Evolutionary conservation across 2,329 filamentous ascomycete species (phyloP).

Genomic region (Domatiomyces globalis): DNA sequence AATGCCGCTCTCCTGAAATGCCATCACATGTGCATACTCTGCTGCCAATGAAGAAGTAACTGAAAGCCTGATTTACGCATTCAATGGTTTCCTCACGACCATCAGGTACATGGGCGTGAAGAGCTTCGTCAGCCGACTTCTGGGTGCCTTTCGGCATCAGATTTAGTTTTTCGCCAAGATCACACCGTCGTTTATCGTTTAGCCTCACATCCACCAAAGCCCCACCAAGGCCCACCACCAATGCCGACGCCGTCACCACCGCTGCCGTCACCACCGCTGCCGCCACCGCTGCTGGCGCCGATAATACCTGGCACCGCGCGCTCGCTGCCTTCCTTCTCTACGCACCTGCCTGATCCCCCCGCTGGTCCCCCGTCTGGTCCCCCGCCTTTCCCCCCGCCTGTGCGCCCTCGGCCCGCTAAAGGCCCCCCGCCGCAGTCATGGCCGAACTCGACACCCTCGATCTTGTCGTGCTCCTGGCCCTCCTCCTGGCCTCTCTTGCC

Average conservation of each 20-base stretch:
- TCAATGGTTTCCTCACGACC: constrained; percentile 67
- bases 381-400: no score
- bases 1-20: neutral
- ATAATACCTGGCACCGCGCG: neutral
- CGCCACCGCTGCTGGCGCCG: neutral
- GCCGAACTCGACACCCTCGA: constrained; percentile 93
- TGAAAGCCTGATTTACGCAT: neutral
- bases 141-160: constrained; percentile 71
- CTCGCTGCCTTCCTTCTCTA: no score
- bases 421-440: constrained; percentile 43
- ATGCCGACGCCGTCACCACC: constrained; percentile 5
- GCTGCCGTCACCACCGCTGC: constrained; percentile 2
- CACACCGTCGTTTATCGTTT: no score
- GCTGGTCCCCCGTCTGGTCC: no score
- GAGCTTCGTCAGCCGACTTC: constrained; percentile 91
- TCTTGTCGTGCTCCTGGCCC: constrained; percentile 71
- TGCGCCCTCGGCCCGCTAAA: neutral
- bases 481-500: constrained; percentile 75
- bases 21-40: neutral
- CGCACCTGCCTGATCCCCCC: no score
- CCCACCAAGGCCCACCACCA: no score
- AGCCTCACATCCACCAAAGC: no score
- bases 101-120: constrained; percentile 99
- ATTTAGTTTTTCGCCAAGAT: constrained; percentile 42
- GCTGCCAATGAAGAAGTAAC: no score